Evolutionary conservation across 1,284 basidiomycete species (phyloP), one percentile per base, ranked within the genome.

Genomic region (Papiliotrema fonsecae): DNA sequence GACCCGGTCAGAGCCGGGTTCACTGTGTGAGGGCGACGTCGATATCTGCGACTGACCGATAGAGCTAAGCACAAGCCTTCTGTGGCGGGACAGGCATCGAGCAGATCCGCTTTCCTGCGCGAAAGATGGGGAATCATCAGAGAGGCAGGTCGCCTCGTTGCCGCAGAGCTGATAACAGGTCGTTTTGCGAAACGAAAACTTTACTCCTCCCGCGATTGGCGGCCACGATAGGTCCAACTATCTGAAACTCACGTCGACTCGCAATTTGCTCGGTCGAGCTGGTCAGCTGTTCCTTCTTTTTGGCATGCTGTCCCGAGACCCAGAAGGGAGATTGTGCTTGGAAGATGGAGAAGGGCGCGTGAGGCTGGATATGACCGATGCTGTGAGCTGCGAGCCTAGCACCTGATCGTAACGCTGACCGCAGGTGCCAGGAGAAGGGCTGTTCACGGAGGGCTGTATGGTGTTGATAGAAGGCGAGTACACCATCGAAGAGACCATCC

Each of bases 401-500:
- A n/a, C n/a, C n/a, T n/a, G n/a, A n/a, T n/a, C n/a, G n/a, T n/a
- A n/a, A n/a, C n/a, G n/a, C n/a, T n/a, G n/a, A n/a, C n/a, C 32
- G 39, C 56, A 92, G 91, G 87, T 89, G 52, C 93, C 94, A 5
- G 91, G 92, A 38, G 93, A 97, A 69, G 96, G 96, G 0, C 74
- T 99, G 14, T 98, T 97, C 65, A 97, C 93, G 0, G 93, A 98
- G 71, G 96, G 96, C 0, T 90, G 86, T 52, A 87, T 97, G 72
- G 89, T 92, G 1, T 80, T 99, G 9, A 84, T 97, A 0, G 96
- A 98, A 73, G 96, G 96, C 28, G 89, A 93, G 64, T 99, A 97
- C 67, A 97, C 89, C 0, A 84, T 91, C 52, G 89, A 97, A 26
- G 88, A 87, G 43, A 87, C 81, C 1, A 78, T 99, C 47, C 80